Evolutionary conservation across 805 yeast species (phyloP).

Genomic region (Ogataea nitratoaversa): DNA sequence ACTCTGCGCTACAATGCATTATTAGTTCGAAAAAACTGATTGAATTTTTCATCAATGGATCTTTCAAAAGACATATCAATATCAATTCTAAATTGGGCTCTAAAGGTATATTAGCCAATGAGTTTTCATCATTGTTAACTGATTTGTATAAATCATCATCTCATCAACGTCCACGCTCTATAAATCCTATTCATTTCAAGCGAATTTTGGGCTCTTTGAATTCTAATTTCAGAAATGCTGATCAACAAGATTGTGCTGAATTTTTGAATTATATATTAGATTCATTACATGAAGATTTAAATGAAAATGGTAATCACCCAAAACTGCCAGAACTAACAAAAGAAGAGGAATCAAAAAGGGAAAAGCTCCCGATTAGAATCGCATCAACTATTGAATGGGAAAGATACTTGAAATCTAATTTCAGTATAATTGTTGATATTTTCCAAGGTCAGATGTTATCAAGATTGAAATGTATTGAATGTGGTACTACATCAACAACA

Average conservation of each 20-base stretch:
- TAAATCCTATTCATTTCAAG: slow-evolving; percentile 65
- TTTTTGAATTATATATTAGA: slow-evolving; percentile 73
- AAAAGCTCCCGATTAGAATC: slow-evolving; percentile 64
- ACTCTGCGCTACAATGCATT: slow-evolving; percentile 82
- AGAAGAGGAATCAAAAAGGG: slow-evolving; percentile 71
- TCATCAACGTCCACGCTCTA: slow-evolving; percentile 26
- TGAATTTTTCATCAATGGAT: slow-evolving; percentile 54
- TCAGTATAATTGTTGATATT: slow-evolving; percentile 72
- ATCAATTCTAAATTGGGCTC: slow-evolving; percentile 72
- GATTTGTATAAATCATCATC: slow-evolving; percentile 45
- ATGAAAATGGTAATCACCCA: slow-evolving; percentile 55
- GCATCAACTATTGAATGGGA: slow-evolving; percentile 95
- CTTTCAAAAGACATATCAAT: slow-evolving; percentile 66
- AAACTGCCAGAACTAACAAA: slow-evolving; percentile 57
- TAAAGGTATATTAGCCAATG: slow-evolving; percentile 70
- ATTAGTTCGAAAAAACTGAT: slow-evolving; percentile 67
- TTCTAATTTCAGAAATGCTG: slow-evolving; percentile 55
- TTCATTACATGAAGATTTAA: slow-evolving; percentile 78
- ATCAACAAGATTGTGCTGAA: slow-evolving; percentile 86
- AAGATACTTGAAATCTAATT: slow-evolving; percentile 71
- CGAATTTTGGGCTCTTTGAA: slow-evolving; percentile 64
- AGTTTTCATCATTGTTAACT: slow-evolving; percentile 56
- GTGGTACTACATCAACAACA: slow-evolving; percentile 77
- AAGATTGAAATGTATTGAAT: slow-evolving; percentile 66
- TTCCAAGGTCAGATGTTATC: slow-evolving; percentile 89